Evolutionary conservation across 257 asterid species (phyloP).

Genomic region (Verbena officinalis): DNA sequence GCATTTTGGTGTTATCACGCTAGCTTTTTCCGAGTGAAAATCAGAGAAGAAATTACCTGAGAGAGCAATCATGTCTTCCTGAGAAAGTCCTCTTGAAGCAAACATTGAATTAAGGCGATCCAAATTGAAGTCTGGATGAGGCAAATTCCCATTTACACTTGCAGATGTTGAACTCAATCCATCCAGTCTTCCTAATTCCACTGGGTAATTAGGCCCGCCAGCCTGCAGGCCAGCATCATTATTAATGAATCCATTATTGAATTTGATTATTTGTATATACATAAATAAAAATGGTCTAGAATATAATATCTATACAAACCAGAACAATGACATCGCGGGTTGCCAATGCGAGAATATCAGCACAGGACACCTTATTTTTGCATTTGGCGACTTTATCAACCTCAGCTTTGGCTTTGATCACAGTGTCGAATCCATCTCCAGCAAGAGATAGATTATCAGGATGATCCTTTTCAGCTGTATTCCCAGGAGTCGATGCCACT

Average conservation of each 20-base stretch:
- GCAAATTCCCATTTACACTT: slow-evolving; percentile 71
- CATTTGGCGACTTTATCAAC: slow-evolving; percentile 62
- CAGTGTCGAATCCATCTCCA: slow-evolving; percentile 94
- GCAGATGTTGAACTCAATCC: slow-evolving; percentile 68
- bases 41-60: no score
- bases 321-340: slow-evolving; percentile 74
- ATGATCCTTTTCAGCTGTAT: slow-evolving; percentile 83
- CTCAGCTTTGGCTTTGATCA: slow-evolving; percentile 82
- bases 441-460: slow-evolving; percentile 84
- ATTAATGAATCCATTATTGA: no score
- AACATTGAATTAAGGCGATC: slow-evolving; percentile 69
- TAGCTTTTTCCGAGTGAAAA: no score
- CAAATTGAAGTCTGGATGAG: slow-evolving; percentile 66
- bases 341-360: slow-evolving; percentile 88
- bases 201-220: slow-evolving; percentile 78
- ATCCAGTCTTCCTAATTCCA: slow-evolving; percentile 85
- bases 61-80: slow-evolving; percentile 84
- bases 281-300: no score
- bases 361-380: slow-evolving; percentile 78
- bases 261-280: no score
- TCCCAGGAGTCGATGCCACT: slow-evolving; percentile 60
- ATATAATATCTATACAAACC: slow-evolving; percentile 39
- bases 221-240: slow-evolving; percentile 33
- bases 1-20: no score
- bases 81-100: slow-evolving; percentile 54